Base-by-base conservation (phyloP, 164 flowering plant genomes). In the Amborella trichopoda region DNA sequence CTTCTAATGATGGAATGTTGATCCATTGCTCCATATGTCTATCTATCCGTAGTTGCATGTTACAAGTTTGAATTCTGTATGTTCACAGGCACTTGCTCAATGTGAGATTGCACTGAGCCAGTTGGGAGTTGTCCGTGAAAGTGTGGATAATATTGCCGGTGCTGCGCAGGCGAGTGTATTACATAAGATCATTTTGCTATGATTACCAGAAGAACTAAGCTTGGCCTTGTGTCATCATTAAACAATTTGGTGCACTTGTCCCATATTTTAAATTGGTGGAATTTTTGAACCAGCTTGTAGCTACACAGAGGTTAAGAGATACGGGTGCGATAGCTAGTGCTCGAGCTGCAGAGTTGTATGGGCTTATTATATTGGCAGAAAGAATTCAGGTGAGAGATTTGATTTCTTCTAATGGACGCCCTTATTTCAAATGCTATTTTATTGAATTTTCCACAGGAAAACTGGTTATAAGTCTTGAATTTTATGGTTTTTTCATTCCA, bases 61-160 rank as follows among this genome's bases (percentile, higher is more conserved):
- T 32, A n/a, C 19, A n/a, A 18, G 16, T 10, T 18, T 32, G 40
- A 24, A 30, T 38, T 12, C 18, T 32, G 39, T 14, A 49, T 63
- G 6, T 23, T 48, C 63, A 52, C 65, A 76, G 81, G 74, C 76
- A 21, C 74, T 74, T 46, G 45, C 68, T 48, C 96, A 91, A 46
- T 87, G 96, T 65, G 90, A 80, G 67, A 60, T 44, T 52, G 62
- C 62, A 14, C 59, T 91, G 50, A 80, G 59, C 65, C 61, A 71
- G 58, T 60, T 84, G 48, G 88, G 80, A 23, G 59, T 87, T 54
- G 45, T 61, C 40, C 75, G 81, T 63, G 59, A 78, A 36, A 77
- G 48, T 58, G 64, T 64, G 33, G 75, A 72, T 49, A 93, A 84
- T 64, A 75, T 94, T 54, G 96, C 96, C 38, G 84, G 74, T 56